Base-by-base conservation (phyloP, 768 basidiomycete species). In the Clathrus columnatus region DNA sequence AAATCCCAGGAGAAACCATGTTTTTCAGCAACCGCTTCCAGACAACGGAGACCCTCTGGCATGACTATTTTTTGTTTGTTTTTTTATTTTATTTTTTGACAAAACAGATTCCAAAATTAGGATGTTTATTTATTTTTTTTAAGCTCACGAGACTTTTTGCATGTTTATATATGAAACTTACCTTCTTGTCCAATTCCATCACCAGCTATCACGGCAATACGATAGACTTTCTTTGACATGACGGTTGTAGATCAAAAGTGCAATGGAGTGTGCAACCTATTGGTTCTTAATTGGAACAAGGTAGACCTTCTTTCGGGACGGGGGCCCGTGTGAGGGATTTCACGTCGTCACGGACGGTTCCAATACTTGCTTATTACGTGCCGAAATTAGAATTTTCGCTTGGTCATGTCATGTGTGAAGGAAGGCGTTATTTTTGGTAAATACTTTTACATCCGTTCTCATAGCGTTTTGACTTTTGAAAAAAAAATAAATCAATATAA, bases 161-260 rank as follows among this genome's bases (percentile, higher is more conserved):
- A n/a, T n/a, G n/a, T n/a, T n/a, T n/a, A n/a, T n/a, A n/a, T n/a
- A n/a, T n/a, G n/a, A n/a, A 10, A 26, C n/a, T 54, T 16, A 46
- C 54, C 54, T 60, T 80, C 77, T 46, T 71, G 65, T 2, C 79
- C 79, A 57, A 79, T 79, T 6, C 79, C 79, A 64, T 80, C 78
- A 16, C 76, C 78, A 5, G 77, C 73, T 14, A 80, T 71, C 30
- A 75, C 74, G 28, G 77, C 77, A 45, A 80, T 75, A 10, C 65
- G 70, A 64, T 71, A 68, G 45, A 51, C 43, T 55, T 55, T 47
- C 45, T 36, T 47, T 46, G 43, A 29, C 54, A 55, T 55, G 30
- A n/a, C n/a, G n/a, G 17, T 30, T 26, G 29, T 30, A 30, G 49
- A 11, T 36, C 14, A 8, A 14, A 36, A 11, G 10, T 36, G 11